Conservation (phyloP, 768 basidiomycete genomes). For the Imleria badia region DNA sequence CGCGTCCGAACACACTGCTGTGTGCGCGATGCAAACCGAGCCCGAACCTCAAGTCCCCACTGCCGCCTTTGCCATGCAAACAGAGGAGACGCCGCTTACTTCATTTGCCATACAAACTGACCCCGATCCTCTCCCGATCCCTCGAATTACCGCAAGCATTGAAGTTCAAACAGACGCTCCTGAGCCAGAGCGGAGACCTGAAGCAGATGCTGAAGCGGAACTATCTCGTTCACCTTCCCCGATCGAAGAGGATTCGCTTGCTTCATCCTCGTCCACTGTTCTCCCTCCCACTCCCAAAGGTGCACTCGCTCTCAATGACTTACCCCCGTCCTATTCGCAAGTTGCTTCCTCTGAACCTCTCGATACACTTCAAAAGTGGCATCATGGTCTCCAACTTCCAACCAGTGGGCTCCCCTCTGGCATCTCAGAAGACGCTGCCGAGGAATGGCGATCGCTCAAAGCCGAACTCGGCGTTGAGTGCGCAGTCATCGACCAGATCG, state of each 20-base stretch:
- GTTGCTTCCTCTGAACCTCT: constrained; percentile 50
- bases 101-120: constrained; percentile 42
- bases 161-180: constrained; percentile 62
- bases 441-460: constrained; percentile 80
- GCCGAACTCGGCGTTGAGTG: constrained; percentile 79
- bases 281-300: constrained; percentile 70
- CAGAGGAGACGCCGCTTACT: constrained; percentile 36
- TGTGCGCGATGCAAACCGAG: constrained; percentile 59
- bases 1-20: constrained; percentile 46
- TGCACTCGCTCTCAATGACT: constrained; percentile 41
- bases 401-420: constrained; percentile 47
- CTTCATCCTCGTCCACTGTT: constrained; percentile 73
- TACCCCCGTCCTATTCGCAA: constrained; percentile 75
- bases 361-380: constrained; percentile 69
- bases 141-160: constrained; percentile 43
- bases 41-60: constrained; percentile 49
- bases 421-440: constrained; percentile 63
- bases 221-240: constrained; percentile 48
- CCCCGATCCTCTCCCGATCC: constrained; percentile 31
- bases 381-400: constrained; percentile 53
- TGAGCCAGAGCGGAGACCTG: constrained; percentile 37
- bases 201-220: constrained; percentile 28
- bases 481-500: constrained; percentile 71
- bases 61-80: constrained; percentile 55
- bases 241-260: constrained; percentile 51